phyloP scores from a whole-genome alignment of 176 grass and related monocot species.

The Tillandsia leiboldiana region DNA sequence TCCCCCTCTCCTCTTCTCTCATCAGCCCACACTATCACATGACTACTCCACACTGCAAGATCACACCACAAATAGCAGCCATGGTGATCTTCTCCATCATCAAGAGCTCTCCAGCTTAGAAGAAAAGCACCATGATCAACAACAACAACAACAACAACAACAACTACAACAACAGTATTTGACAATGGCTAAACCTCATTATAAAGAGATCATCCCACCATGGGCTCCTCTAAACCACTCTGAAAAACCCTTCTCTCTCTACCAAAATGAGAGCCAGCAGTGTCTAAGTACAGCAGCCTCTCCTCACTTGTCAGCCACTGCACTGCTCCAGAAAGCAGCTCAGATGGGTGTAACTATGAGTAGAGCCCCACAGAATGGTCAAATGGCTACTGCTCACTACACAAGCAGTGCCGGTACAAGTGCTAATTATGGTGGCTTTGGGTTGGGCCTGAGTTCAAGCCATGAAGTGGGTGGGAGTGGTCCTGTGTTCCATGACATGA shows the following conservation, averaged over 20 bases:
- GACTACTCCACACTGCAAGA: slow-evolving; percentile 19
- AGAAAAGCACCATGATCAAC: slow-evolving; percentile 19
- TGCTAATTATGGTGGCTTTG: slow-evolving; percentile 5
- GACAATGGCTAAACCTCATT: slow-evolving; percentile 26
- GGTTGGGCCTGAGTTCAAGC: slow-evolving; percentile 1
- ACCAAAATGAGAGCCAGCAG: neutral
- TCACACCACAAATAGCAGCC: slow-evolving; percentile 18
- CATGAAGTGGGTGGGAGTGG: slow-evolving; percentile 10
- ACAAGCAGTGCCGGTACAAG: slow-evolving; percentile 10
- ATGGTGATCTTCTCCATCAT: slow-evolving; percentile 9
- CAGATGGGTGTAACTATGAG: slow-evolving; percentile 88
- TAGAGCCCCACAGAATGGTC: slow-evolving; percentile 28
- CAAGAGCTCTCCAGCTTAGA: slow-evolving; percentile 28
- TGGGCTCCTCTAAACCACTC: slow-evolving; percentile 24
- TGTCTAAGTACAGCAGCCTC: slow-evolving; percentile 1
- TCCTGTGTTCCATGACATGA: slow-evolving; percentile 27
- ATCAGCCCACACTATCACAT: slow-evolving; percentile 4
- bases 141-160: slow-evolving; percentile 13
- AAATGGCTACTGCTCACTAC: slow-evolving; percentile 28
- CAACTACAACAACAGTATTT: slow-evolving; percentile 10
- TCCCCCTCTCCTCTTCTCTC: slow-evolving; percentile 19
- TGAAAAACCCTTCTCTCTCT: slow-evolving; percentile 18
- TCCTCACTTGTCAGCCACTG: slow-evolving; percentile 83
- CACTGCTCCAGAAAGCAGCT: slow-evolving; percentile 86
- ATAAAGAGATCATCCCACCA: slow-evolving; percentile 31